These are phyloP conservation scores for Corymbia maculata DNA, from an alignment of 345 rosid species.

Conservation along the genomic window DNA sequence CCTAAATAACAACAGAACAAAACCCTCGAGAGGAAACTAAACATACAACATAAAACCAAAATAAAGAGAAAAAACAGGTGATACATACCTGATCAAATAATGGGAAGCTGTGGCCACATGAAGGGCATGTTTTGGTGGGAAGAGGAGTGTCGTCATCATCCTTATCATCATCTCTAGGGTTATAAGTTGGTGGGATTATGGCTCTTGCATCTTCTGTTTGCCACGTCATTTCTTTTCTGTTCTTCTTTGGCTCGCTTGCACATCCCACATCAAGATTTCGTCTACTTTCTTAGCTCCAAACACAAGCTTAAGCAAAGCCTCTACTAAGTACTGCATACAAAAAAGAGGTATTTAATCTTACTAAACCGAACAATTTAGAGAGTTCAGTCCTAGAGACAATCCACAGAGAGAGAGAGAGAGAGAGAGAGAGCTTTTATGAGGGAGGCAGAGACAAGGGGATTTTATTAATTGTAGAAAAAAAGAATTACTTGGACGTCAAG, in stretches of 20 bases:
- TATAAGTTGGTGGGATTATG: neutral
- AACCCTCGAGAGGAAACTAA: neutral
- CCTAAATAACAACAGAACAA: neutral
- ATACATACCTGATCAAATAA: constrained; percentile 53
- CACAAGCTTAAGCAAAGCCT: neutral
- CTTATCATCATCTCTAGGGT: neutral
- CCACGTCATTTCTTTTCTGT: neutral
- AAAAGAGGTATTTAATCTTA: neutral
- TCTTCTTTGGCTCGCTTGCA: neutral
- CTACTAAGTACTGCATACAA: neutral
- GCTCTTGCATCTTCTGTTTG: neutral
- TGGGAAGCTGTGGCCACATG: constrained; percentile 61
- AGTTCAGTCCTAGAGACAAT: neutral
- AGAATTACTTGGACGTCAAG: neutral
- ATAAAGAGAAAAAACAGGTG: neutral
- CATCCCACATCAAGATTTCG: neutral
- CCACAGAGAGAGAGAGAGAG: neutral
- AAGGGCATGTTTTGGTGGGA: constrained; percentile 38
- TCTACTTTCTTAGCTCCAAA: neutral
- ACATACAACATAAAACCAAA: neutral
- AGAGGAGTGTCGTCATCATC: neutral
- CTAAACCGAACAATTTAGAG: neutral
- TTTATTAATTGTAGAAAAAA: neutral
- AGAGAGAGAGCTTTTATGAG: neutral
- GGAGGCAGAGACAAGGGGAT: neutral